These are phyloP conservation scores for Melastoma candidum DNA, from an alignment of 441 rosid genomes.

Conservation along the genomic window DNA sequence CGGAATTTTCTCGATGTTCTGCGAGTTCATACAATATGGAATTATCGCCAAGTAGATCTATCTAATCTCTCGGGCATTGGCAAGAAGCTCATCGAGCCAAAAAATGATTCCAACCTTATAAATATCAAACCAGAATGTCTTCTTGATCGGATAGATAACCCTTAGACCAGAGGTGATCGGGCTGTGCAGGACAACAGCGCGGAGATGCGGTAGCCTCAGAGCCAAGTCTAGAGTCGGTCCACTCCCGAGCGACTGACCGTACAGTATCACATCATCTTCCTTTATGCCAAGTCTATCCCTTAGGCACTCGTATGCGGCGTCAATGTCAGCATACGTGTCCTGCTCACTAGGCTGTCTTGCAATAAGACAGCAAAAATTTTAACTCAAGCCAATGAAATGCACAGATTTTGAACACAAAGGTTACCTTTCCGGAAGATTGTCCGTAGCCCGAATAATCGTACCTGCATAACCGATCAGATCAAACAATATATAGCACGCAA, in stretches of 20 bases:
- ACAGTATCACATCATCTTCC: constrained; percentile 38
- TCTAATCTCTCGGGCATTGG: constrained; percentile 1
- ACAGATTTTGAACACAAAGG: not conserved
- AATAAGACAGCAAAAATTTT: not conserved
- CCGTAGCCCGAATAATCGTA: constrained; percentile 58
- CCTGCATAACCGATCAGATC: constrained; percentile 22
- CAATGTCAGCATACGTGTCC: constrained; percentile 56
- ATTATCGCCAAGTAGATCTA: not conserved
- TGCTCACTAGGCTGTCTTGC: constrained; percentile 37
- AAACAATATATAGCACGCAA: not conserved
- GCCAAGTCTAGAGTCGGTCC: constrained; percentile 53
- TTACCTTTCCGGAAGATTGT: constrained; percentile 48
- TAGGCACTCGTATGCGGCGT: constrained; percentile 40
- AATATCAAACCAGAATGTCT: constrained; percentile 50
- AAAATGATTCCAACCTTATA: constrained; percentile 26
- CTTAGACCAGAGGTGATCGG: constrained; percentile 49
- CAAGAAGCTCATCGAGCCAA: not conserved
- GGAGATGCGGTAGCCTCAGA: constrained; percentile 31
- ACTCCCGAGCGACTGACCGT: constrained; percentile 52
- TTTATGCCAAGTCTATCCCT: constrained; percentile 28
- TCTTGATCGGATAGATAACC: constrained; percentile 42
- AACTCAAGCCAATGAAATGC: not conserved
- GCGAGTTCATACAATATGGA: constrained; percentile 14
- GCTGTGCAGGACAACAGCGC: constrained; percentile 51
- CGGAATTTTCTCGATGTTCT: constrained; percentile 46